Percentiles rank a stretch among this genome's conserved stretches.
Evolutionary conservation across 1,139 yeast genomes (phyloP).

Genomic region (Kodamaea plutei): DNA sequence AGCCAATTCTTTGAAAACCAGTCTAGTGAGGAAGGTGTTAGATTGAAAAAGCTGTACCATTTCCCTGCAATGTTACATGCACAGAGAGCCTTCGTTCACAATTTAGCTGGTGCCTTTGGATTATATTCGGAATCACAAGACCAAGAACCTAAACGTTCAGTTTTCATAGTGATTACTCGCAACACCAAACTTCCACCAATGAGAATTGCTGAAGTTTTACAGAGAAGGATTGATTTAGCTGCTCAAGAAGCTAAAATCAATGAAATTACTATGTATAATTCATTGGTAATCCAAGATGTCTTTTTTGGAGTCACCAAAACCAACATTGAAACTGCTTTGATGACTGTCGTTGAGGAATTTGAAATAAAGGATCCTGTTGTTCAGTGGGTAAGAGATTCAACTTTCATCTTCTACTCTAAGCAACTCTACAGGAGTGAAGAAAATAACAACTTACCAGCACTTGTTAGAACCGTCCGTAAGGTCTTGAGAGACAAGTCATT

Average conservation of each 20-base stretch:
- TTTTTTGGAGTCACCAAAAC: constrained; percentile 51
- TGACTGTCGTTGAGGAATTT: constrained; percentile 18
- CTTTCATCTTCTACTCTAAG: constrained; percentile 41
- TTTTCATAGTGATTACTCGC: constrained; percentile 50
- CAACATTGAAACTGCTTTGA: constrained; percentile 36
- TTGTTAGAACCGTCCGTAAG: constrained; percentile 29
- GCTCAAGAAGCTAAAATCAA: constrained; percentile 22
- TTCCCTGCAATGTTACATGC: constrained; percentile 71
- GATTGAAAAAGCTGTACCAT: constrained; percentile 33
- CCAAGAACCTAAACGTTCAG: constrained; percentile 73
- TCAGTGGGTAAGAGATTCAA: constrained; percentile 39
- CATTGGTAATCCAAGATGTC: constrained; percentile 50
- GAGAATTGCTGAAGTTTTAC: constrained; percentile 26
- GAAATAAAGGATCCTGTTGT: constrained; percentile 21
- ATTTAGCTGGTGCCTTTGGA: constrained; percentile 55
- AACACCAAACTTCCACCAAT: constrained; percentile 27
- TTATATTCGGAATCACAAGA: constrained; percentile 74
- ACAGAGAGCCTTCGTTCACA: constrained; percentile 70
- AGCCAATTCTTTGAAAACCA: constrained; percentile 21
- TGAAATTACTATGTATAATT: constrained; percentile 39
- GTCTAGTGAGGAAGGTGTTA: constrained; percentile 13
- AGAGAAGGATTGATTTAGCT: constrained; percentile 28
- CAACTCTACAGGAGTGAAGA: constrained; percentile 18
- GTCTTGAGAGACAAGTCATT: constrained; percentile 35
- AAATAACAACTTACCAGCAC: constrained; percentile 30